Base-by-base conservation (phyloP, 2,329 filamentous ascomycete species). In the Fusarium agapanthi region DNA sequence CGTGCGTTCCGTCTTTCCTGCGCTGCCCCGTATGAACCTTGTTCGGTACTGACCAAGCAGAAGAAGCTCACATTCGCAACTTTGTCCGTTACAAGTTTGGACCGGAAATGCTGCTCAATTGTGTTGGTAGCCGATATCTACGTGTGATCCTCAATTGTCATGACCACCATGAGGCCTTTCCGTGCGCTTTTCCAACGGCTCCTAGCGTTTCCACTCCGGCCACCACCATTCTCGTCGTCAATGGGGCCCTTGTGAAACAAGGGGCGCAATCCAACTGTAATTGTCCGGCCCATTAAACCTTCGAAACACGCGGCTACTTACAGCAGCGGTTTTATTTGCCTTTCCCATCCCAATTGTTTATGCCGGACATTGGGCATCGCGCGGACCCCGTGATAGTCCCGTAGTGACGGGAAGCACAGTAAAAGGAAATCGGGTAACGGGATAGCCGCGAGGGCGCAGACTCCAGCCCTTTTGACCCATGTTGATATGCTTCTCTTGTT, bases 301-400 rank as follows among this genome's bases (percentile, higher is more conserved):
- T 75, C 67, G 73, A 75, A 77, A 74, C 73, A 75, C 67, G 63
- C 75, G 73, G 73, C 66, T 77, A 58, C 59, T 38, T 69, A 66
- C 69, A 71, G 63, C 51, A 32, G 71, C 61, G 60, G 69, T 53
- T 64, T 63, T 59, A 64, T 62, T 64, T 50, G 53, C 50, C 51
- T 63, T 64, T 51, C 55, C 66, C 71, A 32, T 54, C 59, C 56
- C 58, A 37, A 58, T 65, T 58, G 55, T 67, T 54, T 66, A 51
- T 63, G 68, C 70, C 63, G 64, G 37, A 47, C 41, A 57, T 56
- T 60, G 63, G 63, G 61, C 65, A 67, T 67, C 54, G 60, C 60
- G 59, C 38, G 65, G 41, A 50, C 61, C 60, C 40, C 53, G 43
- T 51, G n/a, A 61, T 44, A 44, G 51, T 67, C 64, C 68, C 64